A percentile compares a stretch with the other conserved stretches of the same genome.
Evolutionary conservation across 2,329 filamentous ascomycete species (phyloP).

Genomic region (Cytospora chrysosperma): DNA sequence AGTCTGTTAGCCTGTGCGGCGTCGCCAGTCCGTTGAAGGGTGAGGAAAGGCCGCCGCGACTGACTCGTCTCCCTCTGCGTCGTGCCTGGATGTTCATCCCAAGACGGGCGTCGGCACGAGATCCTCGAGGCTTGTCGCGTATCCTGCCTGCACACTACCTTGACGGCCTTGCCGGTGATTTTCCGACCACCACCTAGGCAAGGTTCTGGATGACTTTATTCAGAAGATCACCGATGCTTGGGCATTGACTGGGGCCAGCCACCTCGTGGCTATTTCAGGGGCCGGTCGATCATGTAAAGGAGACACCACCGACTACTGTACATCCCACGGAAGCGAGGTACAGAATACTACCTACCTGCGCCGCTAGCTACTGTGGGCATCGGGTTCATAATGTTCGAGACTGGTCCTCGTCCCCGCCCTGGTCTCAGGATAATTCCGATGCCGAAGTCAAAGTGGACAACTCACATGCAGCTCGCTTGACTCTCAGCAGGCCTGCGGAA

Average conservation of each 20-base stretch:
- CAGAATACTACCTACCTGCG: neutral
- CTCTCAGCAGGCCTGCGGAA: neutral
- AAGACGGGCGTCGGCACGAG: neutral
- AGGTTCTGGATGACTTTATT: neutral
- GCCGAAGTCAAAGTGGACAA: slow-evolving; percentile 3
- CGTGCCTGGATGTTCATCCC: slow-evolving; percentile 2
- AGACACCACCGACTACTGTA: neutral
- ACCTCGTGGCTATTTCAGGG: neutral
- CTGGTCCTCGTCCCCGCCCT: slow-evolving; percentile 10
- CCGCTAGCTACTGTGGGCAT: slow-evolving; percentile 3
- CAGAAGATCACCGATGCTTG: neutral
- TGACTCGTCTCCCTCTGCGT: slow-evolving; percentile 4
- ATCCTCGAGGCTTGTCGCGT: neutral
- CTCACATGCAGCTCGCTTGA: slow-evolving; percentile 6
- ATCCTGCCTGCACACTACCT: neutral
- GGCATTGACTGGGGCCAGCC: neutral
- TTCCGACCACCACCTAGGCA: too few species aligned
- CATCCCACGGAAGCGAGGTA: neutral
- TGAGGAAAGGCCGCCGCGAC: slow-evolving; percentile 9
- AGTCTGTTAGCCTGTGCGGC: too few species aligned
- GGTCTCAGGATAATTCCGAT: neutral
- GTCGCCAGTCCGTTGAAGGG: neutral
- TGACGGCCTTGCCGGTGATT: neutral
- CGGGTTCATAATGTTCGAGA: slow-evolving; percentile 3
- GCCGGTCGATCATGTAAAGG: neutral